Evolutionary conservation across 768 basidiomycete species (phyloP).

Genomic region (Termitomyces sp.): DNA sequence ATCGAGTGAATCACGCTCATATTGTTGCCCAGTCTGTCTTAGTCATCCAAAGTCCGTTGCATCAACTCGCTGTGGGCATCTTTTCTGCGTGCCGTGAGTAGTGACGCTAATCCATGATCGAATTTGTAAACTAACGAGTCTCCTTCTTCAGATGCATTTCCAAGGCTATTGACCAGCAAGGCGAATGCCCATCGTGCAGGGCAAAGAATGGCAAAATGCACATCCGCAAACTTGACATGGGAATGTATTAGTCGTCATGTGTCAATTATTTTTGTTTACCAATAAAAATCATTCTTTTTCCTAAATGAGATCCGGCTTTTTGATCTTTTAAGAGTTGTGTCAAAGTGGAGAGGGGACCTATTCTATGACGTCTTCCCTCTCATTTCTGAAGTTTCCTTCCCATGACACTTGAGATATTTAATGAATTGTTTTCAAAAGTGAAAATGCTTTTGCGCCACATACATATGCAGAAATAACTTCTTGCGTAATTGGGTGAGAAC

Average conservation of each 20-base stretch:
- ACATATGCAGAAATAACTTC: too few species aligned
- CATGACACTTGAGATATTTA: fast-evolving
- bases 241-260: background rate
- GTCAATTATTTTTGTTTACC: background rate
- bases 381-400: too few species aligned
- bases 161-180: constrained; percentile 8
- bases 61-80: constrained; percentile 11
- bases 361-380: background rate
- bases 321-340: too few species aligned
- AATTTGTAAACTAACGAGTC: background rate
- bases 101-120: too few species aligned
- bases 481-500: background rate
- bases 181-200: constrained; percentile 7
- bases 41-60: background rate
- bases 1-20: background rate
- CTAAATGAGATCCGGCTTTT: too few species aligned
- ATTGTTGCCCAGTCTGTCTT: constrained; percentile 9
- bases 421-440: too few species aligned
- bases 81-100: constrained; percentile 10
- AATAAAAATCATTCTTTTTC: background rate
- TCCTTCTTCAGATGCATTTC: constrained; percentile 3
- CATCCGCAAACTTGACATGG: constrained; percentile 8
- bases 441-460: background rate
- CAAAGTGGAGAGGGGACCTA: background rate
- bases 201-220: background rate